Percentiles rank a stretch among this genome's conserved stretches.
These are phyloP conservation scores for Phaeotremella fagi DNA, from an alignment of 768 basidiomycete species.

Conservation along the genomic window DNA sequence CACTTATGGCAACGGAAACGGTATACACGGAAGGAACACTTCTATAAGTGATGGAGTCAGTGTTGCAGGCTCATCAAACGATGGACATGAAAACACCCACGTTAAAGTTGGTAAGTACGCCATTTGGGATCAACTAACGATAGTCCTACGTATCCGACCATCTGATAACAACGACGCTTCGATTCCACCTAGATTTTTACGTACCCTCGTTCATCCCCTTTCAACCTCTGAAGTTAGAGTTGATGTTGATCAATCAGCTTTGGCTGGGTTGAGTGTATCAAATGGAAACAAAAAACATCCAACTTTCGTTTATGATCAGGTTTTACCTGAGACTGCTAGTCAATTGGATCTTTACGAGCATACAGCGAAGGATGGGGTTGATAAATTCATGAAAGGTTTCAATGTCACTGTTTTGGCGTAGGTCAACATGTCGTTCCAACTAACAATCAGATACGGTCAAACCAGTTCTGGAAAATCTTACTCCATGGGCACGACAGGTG, in stretches of 20 bases:
- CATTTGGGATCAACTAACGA: background rate
- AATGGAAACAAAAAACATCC: conserved; percentile 48
- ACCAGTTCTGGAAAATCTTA: conserved; percentile 95
- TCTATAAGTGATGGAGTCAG: background rate
- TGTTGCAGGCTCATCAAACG: background rate
- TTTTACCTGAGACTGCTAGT: conserved; percentile 75
- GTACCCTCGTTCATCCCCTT: conserved; percentile 73
- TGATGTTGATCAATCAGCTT: conserved; percentile 55
- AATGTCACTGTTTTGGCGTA: conserved; percentile 96
- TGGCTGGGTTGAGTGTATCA: conserved; percentile 18
- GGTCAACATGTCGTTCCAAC: conserved; percentile 24
- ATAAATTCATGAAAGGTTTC: conserved; percentile 64
- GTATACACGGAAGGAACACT: no score
- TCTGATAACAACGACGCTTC: conserved; percentile 77
- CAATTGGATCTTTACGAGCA: conserved; percentile 81
- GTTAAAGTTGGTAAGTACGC: conserved; percentile 35
- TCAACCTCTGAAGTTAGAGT: conserved; percentile 74
- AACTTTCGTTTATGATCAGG: conserved; percentile 87
- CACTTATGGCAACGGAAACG: background rate
- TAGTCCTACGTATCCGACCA: conserved; percentile 87
- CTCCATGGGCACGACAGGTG: conserved; percentile 94
- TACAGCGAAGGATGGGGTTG: conserved; percentile 64
- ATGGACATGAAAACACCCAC: conserved; percentile 18
- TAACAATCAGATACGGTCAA: conserved; percentile 76
- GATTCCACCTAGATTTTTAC: conserved; percentile 91